Evolutionary conservation across 106 monocot genomes (phyloP), one percentile per base, ranked within the genome.

Genomic region (Acorus gramineus): DNA sequence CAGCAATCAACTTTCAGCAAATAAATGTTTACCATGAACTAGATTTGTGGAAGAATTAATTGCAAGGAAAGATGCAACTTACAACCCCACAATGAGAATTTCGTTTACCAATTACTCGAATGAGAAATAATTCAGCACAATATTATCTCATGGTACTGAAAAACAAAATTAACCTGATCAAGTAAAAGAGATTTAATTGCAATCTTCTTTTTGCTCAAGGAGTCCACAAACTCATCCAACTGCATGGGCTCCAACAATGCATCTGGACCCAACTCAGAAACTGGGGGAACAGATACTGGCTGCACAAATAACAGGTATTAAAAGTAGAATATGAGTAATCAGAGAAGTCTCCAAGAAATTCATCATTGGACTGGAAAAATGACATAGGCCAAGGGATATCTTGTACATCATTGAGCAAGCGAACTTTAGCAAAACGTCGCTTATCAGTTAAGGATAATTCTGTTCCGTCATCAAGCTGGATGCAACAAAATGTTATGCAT

Each of bases 401-500:
- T 7, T 53, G 11, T 84, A 91, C 96, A 83, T 87, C 77, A 53
- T 96, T 67, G 77, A 96, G 91, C 68, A 96, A 76, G 55, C 91
- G 87, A 71, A 96, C 87, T 91, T 53, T 82, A 12, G 90, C 96
- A 75, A 96, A 85, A 43, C 96, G 90, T 69, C 96, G 87, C 76
- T 90, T 90, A 77, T 96, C 96, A 58, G 96, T 96, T 74, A 96
- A 96, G 52, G 96, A 90, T 9, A 96, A 74, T 63, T 96, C 96
- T 50, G 88, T 44, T 14, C 91, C 96, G 77, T 96, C 90, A 74
- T 85, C 90, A n/a, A 96, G 72, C 96, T 96, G 78, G 61, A 87
- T 49, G 57, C 14, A 9, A 77, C 9, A 47, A 66, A 13, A 62
- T 44, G 28, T 28, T 28, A 28, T 28, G 28, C 28, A 28, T 28